A percentile compares a stretch with the other conserved stretches of the same genome.
Conservation (phyloP, 306 rosid genomes). For the Castanea mollissima region DNA sequence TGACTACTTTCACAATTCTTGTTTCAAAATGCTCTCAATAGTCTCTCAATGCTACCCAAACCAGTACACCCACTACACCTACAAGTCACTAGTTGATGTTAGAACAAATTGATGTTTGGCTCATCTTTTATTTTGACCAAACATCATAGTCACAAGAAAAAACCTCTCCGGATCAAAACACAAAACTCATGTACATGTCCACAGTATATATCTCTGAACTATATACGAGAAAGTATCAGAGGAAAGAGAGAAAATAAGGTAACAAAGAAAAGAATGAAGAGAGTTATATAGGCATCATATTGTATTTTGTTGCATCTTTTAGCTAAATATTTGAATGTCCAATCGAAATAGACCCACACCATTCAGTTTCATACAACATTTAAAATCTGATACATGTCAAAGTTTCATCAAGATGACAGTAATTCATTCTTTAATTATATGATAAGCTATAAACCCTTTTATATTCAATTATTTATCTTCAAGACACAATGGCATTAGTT, state of each 20-base stretch:
- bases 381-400: neutral
- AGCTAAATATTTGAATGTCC: neutral
- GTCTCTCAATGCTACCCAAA: no score
- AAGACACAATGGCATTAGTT: neutral
- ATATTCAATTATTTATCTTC: neutral
- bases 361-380: neutral
- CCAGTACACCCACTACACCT: no score
- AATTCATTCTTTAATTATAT: neutral
- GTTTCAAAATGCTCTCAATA: no score
- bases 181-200: neutral
- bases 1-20: no score
- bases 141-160: neutral
- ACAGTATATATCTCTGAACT: neutral
- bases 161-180: neutral
- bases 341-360: neutral
- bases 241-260: no score
- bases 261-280: neutral
- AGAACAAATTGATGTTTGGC: neutral
- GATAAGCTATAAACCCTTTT: neutral
- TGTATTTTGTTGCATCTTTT: neutral
- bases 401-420: neutral
- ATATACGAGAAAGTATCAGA: neutral
- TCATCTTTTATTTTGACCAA: no score
- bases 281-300: neutral
- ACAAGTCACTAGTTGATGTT: neutral